A percentile compares a stretch with the other conserved stretches of the same genome.
phyloP scores from a whole-genome alignment of 495 filamentous ascomycete genomes.

The Tuber calosporum region DNA sequence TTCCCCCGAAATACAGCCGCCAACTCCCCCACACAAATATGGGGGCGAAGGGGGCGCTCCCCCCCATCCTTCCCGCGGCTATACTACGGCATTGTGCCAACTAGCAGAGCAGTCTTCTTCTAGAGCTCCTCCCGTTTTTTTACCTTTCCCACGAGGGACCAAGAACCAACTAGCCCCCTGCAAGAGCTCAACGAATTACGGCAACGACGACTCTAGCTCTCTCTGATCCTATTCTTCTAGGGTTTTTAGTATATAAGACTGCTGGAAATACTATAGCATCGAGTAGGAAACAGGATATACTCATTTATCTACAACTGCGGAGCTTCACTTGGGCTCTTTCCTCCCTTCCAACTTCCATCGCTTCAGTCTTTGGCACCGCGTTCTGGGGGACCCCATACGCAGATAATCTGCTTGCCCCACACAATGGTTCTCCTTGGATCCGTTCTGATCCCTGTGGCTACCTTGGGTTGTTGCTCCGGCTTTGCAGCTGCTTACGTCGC shows the following conservation, averaged over 20 bases:
- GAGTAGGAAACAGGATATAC: neutral
- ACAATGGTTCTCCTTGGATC: constrained; percentile 26
- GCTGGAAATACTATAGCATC: neutral
- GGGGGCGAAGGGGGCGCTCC: neutral
- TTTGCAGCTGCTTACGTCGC: neutral
- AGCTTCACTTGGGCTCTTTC: neutral
- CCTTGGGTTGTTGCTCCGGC: constrained; percentile 10
- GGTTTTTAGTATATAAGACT: neutral
- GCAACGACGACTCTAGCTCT: neutral
- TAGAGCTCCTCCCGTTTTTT: neutral
- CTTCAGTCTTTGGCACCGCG: neutral
- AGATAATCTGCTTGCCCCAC: neutral
- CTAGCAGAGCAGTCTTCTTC: neutral
- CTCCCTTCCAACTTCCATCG: neutral
- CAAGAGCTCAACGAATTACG: neutral
- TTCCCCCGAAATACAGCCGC: neutral
- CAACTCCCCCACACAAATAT: neutral
- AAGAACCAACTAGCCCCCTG: neutral
- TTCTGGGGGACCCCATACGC: neutral
- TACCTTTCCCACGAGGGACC: neutral
- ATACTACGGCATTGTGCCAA: neutral
- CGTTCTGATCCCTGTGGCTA: constrained; percentile 16
- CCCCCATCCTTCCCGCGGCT: neutral
- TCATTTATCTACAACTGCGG: neutral
- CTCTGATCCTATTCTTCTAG: neutral